phyloP scores from a whole-genome alignment of 2,329 filamentous ascomycete species.

The Malbranchea cinnamomea region DNA sequence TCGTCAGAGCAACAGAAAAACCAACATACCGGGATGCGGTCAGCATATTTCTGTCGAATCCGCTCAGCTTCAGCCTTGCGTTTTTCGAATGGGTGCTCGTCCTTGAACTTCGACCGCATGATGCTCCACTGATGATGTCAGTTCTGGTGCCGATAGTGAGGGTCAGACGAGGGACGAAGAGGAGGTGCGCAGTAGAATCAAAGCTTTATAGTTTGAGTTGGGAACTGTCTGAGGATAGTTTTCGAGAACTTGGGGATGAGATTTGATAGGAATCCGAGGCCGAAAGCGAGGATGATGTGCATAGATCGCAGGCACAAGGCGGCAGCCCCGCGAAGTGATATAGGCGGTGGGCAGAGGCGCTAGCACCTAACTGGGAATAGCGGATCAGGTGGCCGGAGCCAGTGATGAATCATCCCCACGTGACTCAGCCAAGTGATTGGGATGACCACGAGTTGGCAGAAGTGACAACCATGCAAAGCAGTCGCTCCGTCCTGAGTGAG shows the following conservation, averaged over 20 bases:
- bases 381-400: conserved; percentile 9
- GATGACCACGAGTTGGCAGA: background rate
- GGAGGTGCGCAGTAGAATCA: no score
- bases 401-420: conserved; percentile 13
- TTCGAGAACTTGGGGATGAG: no score
- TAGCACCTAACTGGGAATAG: conserved; percentile 4
- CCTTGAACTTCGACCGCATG: conserved; percentile 99
- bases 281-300: no score
- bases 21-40: conserved; percentile 87
- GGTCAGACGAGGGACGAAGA: conserved; percentile 11
- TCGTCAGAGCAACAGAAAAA: conserved; percentile 7
- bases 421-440: conserved; percentile 1
- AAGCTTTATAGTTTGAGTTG: no score
- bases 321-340: conserved; percentile 16
- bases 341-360: conserved; percentile 9
- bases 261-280: no score
- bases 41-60: conserved; percentile 96
- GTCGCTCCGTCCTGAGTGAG: no score
- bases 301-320: no score
- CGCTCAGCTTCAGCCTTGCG: conserved; percentile 99
- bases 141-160: conserved; percentile 10
- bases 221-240: no score
- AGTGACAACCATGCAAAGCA: no score
- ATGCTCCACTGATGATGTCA: conserved; percentile 32
- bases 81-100: conserved; percentile 99